A percentile compares a stretch with the other conserved stretches of the same genome.
Evolutionary conservation across 768 basidiomycete genomes (phyloP).

Genomic region (Lyophyllum decastes): DNA sequence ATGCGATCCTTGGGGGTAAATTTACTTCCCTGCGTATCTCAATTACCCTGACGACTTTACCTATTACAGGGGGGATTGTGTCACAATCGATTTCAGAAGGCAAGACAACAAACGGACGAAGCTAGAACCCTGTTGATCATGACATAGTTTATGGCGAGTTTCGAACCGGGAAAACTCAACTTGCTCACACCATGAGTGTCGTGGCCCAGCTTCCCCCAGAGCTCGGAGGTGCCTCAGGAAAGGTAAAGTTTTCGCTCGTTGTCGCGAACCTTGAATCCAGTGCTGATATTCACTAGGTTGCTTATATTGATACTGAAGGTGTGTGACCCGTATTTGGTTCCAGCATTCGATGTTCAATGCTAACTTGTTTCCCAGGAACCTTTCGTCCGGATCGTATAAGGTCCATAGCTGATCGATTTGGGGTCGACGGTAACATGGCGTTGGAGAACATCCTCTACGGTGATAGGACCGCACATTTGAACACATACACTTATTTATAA

Average conservation of each 20-base stretch:
- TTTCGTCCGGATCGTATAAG: constrained; percentile 94
- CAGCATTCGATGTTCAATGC: constrained; percentile 2
- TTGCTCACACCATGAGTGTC: constrained; percentile 95
- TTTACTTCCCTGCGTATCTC: not conserved
- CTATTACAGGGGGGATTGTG: constrained; percentile 71
- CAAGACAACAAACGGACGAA: constrained; percentile 16
- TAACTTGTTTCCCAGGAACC: constrained; percentile 55
- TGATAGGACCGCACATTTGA: constrained; percentile 21
- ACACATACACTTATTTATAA: constrained; percentile 2
- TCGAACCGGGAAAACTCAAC: constrained; percentile 93
- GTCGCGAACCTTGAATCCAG: not conserved
- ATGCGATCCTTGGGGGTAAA: constrained; percentile 84
- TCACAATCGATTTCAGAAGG: constrained; percentile 96
- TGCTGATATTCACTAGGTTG: constrained; percentile 52
- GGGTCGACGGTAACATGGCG: constrained; percentile 86
- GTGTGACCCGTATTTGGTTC: constrained; percentile 4
- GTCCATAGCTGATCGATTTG: constrained; percentile 90
- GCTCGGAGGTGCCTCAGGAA: constrained; percentile 88
- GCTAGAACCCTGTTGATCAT: not conserved
- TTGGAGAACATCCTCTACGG: constrained; percentile 93
- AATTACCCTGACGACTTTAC: not conserved
- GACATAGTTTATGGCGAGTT: constrained; percentile 89
- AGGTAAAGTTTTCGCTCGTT: constrained; percentile 41
- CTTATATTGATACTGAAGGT: constrained; percentile 91
- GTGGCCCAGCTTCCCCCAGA: constrained; percentile 87